Base-by-base conservation (phyloP, 1,284 basidiomycete genomes). In the Spongiforma sp. region DNA sequence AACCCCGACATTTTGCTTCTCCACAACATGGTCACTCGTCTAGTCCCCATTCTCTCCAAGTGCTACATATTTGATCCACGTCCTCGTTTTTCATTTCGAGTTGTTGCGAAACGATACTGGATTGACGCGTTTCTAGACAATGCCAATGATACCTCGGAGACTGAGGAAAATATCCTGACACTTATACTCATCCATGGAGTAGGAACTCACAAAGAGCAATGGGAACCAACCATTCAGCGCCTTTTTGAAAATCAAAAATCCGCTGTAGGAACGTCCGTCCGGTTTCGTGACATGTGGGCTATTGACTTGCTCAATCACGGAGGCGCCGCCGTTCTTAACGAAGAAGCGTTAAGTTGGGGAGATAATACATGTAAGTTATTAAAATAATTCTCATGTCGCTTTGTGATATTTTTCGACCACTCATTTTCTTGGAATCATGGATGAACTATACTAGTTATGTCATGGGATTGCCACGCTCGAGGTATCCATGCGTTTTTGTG, bases 261-360 rank as follows among this genome's bases (percentile, higher is more conserved):
- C 7, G 15, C 3, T 5, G 2, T 54, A 11, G 9, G 24, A 10
- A 21, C n/a, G 19, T 17, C 21, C 15, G n/a, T 61, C 28, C 59
- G 30, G 30, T 63, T 63, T 10, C 41, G 37, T 4, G 65, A 64
- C 46, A 53, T 62, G 50, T 67, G 65, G 66, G 32, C 56, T 6
- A 21, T 65, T 14, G 60, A 60, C 39, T 7, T 60, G 28, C 59
- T 52, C 0, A 62, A 62, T 30, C 67, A 63, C 2, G 62, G 66
- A 2, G 61, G 65, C 41, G 39, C 62, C 5, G 59, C 61, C 10
- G 39, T 57, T 30, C 24, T 65, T 34, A 67, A 67, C 24, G 65
- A 67, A 33, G 60, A 58, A 3, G 11, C 41, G 28, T 52, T 64
- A 4, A 12, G 15, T 0, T 54, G 41, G 61, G 61, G 57, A n/a